These are phyloP conservation scores for Candida montana DNA, from an alignment of 805 yeast species.

Conservation along the genomic window DNA sequence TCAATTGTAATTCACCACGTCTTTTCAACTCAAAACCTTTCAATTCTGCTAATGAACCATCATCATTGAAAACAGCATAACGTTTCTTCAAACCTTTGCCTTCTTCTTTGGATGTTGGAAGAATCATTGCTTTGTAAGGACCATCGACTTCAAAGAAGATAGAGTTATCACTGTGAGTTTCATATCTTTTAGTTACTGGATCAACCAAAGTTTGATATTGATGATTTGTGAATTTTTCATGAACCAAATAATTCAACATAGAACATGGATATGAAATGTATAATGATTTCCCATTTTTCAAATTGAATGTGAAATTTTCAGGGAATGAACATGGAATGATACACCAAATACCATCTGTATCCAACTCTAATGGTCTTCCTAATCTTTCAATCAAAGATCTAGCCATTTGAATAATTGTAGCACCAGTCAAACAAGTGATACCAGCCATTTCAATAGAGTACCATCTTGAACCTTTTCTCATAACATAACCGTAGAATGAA, in stretches of 20 bases:
- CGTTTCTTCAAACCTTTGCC: constrained; percentile 95
- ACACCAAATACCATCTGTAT: constrained; percentile 99
- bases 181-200: constrained; percentile 60
- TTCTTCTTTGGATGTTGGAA: constrained; percentile 96
- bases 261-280: constrained; percentile 90
- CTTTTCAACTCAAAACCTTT: constrained; percentile 96
- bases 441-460: constrained; percentile 99
- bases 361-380: constrained; percentile 93
- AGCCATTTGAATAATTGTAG: constrained; percentile 97
- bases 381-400: constrained; percentile 82
- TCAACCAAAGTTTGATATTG: constrained; percentile 88
- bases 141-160: constrained; percentile 98
- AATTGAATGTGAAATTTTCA: constrained; percentile 67
- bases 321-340: constrained; percentile 91
- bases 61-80: constrained; percentile 94
- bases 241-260: constrained; percentile 91
- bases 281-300: constrained; percentile 73
- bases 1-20: constrained; percentile 90
- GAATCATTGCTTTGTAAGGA: constrained; percentile 94
- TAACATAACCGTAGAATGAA: constrained; percentile 96
- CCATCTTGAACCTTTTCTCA: constrained; percentile 99
- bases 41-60: constrained; percentile 89
- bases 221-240: constrained; percentile 83
- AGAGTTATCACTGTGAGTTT: constrained; percentile 81
- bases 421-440: constrained; percentile 96